Evolutionary conservation across 139 green algal genomes (phyloP), one percentile per base, ranked within the genome.

Genomic region (Chlorella sorokiniana): DNA sequence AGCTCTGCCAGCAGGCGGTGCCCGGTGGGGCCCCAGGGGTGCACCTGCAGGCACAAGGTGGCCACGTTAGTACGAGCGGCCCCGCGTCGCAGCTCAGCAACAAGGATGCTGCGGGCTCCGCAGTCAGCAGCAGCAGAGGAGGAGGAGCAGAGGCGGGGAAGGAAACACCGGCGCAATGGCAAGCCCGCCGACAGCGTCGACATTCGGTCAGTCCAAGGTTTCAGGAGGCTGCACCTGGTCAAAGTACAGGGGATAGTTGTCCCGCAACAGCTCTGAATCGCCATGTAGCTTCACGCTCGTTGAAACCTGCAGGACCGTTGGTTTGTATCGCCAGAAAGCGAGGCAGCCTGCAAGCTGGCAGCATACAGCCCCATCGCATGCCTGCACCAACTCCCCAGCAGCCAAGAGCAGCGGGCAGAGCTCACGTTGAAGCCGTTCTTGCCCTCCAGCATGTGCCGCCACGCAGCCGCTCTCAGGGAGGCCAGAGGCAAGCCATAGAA

Each of bases 1-100:
- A 76, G 69, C 69, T 76, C 69, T 8, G 69, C 69, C 6, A 76
- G 69, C 69, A 76, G 27, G 41, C 69, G 59, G 69, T 76, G 69
- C 41, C 69, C 69, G 40, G 69, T 76, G 41, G 69, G 69, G 0
- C 69, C 69, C 69, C 69, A 76, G 25, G 69, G 69, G 42, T 76
- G 69, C 3, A 76, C 69, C 67, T 68, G 61, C 61, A 68, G 48
- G 16, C 48, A 59, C 11, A 59, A 59, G 16, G 14, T 25, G 14
- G 48, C 48, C 48, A 59, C 11, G 11, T 59, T 59, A 25, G 48
- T 59, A 16, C 16, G 48, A 59, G 11, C 48, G 14, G 11, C 14
- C 11, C 48, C 48, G 16, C 11, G 48, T 25, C 16, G 48, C 48
- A 59, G 48, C 48, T 25, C 48, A 59, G 16, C 11, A 59, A 11